Percentiles rank a stretch among this genome's conserved stretches.
Conservation (phyloP, 2,329 filamentous ascomycete genomes). For the Curvularia verruculosa region DNA sequence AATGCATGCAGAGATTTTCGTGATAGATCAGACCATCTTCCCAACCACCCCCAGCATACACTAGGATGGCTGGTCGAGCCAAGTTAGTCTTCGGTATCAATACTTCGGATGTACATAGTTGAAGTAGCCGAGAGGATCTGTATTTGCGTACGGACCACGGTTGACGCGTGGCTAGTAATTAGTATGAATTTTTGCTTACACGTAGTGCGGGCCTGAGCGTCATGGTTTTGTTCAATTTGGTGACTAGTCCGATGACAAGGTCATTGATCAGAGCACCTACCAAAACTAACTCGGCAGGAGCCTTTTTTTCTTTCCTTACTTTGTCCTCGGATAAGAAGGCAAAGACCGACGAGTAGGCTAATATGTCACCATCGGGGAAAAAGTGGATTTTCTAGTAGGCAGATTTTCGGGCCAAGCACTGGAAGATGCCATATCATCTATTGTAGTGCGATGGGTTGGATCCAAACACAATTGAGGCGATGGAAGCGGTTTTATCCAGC, state of each 20-base stretch:
- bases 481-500: constrained; percentile 28
- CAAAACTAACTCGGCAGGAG: constrained; percentile 19
- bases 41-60: constrained; percentile 19
- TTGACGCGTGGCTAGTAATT: constrained; percentile 22
- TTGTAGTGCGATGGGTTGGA: constrained; percentile 18
- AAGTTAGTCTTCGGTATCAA: constrained; percentile 20
- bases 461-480: constrained; percentile 5
- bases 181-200: constrained; percentile 11
- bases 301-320: constrained; percentile 7
- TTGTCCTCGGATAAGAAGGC: constrained; percentile 7
- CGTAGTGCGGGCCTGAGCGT: constrained; percentile 15
- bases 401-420: constrained; percentile 5
- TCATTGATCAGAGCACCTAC: constrained; percentile 6
- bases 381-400: constrained; percentile 8
- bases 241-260: constrained; percentile 20
- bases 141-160: constrained; percentile 19
- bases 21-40: constrained; percentile 21
- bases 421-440: constrained; percentile 13
- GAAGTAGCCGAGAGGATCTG: constrained; percentile 11
- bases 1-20: constrained; percentile 33
- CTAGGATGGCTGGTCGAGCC: constrained; percentile 23
- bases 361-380: background rate
- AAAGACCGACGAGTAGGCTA: constrained; percentile 8
- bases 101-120: constrained; percentile 22
- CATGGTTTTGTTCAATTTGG: constrained; percentile 23